Percentiles rank a stretch among this genome's conserved stretches.
Evolutionary conservation across 78 protist species (phyloP).

Genomic region (Dictyostelium intermedium): DNA sequence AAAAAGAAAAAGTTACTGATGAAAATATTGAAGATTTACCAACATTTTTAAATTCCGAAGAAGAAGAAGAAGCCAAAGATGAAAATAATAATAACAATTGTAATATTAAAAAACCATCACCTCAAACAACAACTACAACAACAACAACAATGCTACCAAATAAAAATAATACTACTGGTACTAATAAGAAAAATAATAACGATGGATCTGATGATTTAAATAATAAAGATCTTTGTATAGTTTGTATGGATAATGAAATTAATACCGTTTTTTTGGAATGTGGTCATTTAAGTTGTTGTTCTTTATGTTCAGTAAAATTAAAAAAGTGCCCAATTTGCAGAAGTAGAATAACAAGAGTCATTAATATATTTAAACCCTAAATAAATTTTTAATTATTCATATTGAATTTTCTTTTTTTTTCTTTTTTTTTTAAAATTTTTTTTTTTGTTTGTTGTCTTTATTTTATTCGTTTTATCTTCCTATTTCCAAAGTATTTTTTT

Average conservation of each 20-base stretch:
- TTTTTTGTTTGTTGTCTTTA: too few relatives aligned
- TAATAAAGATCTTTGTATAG: slow-evolving; percentile 64
- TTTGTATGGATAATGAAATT: slow-evolving; percentile 73
- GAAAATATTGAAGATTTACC: not conserved
- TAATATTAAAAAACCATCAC: not conserved
- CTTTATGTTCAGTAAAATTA: slow-evolving; percentile 55
- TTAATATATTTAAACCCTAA: slow-evolving; percentile 58
- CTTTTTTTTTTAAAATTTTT: not conserved
- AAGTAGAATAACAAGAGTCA: slow-evolving; percentile 47
- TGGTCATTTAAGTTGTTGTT: slow-evolving; percentile 84
- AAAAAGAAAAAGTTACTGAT: not conserved
- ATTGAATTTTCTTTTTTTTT: not conserved
- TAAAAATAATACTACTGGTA: not conserved
- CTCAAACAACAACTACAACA: not conserved
- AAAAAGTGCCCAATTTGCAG: slow-evolving; percentile 76
- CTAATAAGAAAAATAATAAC: not conserved
- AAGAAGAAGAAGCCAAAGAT: not conserved
- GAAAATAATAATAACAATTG: not conserved
- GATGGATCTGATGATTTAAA: not conserved
- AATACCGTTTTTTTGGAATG: slow-evolving; percentile 83
- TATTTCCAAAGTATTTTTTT: too few relatives aligned
- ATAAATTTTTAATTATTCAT: not conserved
- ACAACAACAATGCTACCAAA: not conserved
- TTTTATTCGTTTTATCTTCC: too few relatives aligned
- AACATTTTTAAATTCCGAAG: slow-evolving; percentile 7